Evolutionary conservation across 208 protist species (phyloP), one percentile per base, ranked within the genome.

Genomic region (Leishmania martiniquensis): DNA sequence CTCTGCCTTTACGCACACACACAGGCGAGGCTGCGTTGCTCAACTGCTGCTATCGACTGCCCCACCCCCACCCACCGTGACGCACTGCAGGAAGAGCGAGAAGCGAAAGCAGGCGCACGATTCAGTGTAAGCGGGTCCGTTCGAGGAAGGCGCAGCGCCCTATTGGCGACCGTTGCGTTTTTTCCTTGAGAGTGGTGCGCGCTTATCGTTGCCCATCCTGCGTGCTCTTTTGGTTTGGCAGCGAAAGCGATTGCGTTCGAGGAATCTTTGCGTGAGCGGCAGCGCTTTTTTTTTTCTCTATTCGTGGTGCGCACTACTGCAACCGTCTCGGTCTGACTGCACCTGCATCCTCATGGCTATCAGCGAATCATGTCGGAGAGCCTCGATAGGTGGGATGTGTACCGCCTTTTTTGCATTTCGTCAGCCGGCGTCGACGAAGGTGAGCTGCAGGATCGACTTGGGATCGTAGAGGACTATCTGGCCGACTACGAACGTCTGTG

Each of bases 381-480:
- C 5, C 44, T 89, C 17, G 72, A 88, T 39, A 62, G 78, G 9
- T 89, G 82, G 82, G 78, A 85, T 75, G 25, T 34, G 1, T 81
- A 86, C n/a, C 81, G 82, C n/a, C 29, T 77, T 15, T 69, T 52
- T 13, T 86, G 77, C 67, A 52, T 89, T 17, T 69, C 63, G 29
- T 45, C 79, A 7, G 13, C 71, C 22, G 84, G 74, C 55, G 51
- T 45, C 49, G 32, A 83, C 45, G 83, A 91, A 37, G 70, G 72
- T 0, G 82, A 83, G n/a, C 51, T 59, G 13, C 83, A 83, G 34
- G 81, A 76, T 17, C 37, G 79, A 29, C 79, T 85, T 1, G 86
- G 83, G 15, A 20, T 94, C 47, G 78, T 94, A 25, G 86, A 90
- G 55, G 85, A 85, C 51, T 92, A 88, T 76, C 42, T 88, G 22